Evolutionary conservation across 768 basidiomycete genomes (phyloP).

Genomic region (Cystobasidium onofrii): DNA sequence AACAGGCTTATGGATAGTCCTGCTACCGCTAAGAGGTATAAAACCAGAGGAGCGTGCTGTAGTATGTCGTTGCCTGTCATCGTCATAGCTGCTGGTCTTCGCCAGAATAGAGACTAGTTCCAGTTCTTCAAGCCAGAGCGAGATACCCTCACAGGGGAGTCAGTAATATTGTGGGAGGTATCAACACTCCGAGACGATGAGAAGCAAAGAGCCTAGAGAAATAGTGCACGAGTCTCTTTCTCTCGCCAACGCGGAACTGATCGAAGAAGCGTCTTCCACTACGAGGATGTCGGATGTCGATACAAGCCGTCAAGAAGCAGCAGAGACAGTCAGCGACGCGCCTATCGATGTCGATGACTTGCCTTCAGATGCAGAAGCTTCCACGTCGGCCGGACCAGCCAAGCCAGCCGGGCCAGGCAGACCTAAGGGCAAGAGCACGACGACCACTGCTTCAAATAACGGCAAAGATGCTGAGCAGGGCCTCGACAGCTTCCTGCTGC

Average conservation of each 20-base stretch:
- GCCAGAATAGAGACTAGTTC: too few relatives aligned
- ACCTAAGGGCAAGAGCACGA: background rate
- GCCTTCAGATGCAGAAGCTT: background rate
- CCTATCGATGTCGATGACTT: background rate
- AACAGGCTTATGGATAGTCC: background rate
- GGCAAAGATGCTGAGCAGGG: background rate
- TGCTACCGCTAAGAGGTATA: slow-evolving; percentile 17
- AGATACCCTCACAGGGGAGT: too few relatives aligned
- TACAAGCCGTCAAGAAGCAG: background rate
- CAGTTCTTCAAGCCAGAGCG: too few relatives aligned
- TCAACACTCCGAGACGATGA: background rate
- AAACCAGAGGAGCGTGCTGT: slow-evolving; percentile 21
- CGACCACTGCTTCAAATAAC: background rate
- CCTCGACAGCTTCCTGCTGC: background rate
- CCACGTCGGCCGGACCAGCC: background rate
- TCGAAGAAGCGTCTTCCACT: background rate
- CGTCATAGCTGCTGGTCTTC: too few relatives aligned
- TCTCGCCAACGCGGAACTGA: background rate
- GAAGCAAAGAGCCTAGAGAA: background rate
- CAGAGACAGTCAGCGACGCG: background rate
- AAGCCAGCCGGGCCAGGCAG: background rate
- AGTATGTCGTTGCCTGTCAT: background rate
- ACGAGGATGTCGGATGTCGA: background rate
- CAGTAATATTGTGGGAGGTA: too few relatives aligned
- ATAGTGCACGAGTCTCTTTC: background rate